These are phyloP conservation scores for Allomyces arbusculus DNA, from an alignment of 192 early-diverging fungal species.

Conservation along the genomic window DNA sequence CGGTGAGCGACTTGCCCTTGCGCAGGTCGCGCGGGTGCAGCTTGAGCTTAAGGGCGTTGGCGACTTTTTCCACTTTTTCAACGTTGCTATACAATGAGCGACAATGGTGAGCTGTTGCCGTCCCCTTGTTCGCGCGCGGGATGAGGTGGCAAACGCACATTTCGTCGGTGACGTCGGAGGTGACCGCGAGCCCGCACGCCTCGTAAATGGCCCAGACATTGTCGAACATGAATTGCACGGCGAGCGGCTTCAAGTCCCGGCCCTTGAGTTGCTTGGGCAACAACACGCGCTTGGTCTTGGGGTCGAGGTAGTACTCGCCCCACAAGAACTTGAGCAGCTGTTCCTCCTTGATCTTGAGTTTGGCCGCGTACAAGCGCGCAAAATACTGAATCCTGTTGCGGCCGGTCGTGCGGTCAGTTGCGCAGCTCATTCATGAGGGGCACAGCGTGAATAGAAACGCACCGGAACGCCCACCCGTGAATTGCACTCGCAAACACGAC, in stretches of 20 bases:
- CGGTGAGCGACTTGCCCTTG: slow-evolving; percentile 52
- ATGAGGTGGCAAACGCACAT: no score
- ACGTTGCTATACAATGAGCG: slow-evolving; percentile 20
- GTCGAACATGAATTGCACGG: slow-evolving; percentile 84
- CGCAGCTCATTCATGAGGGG: no score
- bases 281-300: slow-evolving; percentile 80
- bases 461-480: slow-evolving; percentile 95
- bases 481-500: slow-evolving; percentile 90
- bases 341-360: slow-evolving; percentile 61
- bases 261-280: slow-evolving; percentile 68
- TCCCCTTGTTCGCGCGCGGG: no score
- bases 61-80: slow-evolving; percentile 86
- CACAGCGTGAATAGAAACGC: neutral
- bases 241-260: slow-evolving; percentile 71
- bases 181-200: slow-evolving; percentile 10
- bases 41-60: slow-evolving; percentile 68
- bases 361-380: slow-evolving; percentile 71
- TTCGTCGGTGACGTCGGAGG: slow-evolving; percentile 1
- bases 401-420: neutral
- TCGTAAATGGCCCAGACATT: slow-evolving; percentile 95
- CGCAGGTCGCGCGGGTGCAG: slow-evolving; percentile 72
- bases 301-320: slow-evolving; percentile 94
- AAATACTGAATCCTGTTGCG: slow-evolving; percentile 71
- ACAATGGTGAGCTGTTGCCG: no score
- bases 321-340: slow-evolving; percentile 67